Evolutionary conservation across 768 basidiomycete species (phyloP), one percentile per base, ranked within the genome.

Genomic region (Lactarius akahatsu): DNA sequence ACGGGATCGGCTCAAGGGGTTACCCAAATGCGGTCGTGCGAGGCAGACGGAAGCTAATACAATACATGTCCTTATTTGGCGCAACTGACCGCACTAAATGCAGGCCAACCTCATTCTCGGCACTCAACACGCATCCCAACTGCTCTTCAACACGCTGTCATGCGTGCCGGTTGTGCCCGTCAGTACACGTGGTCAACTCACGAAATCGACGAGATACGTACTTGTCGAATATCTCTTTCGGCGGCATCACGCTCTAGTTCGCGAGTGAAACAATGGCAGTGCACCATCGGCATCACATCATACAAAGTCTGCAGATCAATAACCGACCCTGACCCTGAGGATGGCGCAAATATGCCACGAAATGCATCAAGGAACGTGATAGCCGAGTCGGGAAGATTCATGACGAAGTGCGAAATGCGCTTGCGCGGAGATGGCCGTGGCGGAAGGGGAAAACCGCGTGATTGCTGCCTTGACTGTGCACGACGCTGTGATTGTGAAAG

Each of bases 1-100:
- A 50, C 36, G 10, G 45, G 26, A 56, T 23, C 11, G 32, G 32
- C 30, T 57, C 34, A 38, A 3, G 26, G 34, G 34, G 16, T 62
- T 52, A 41, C 57, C 60, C 74, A 59, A 75, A 79, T 5, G 82
- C 83, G 10, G 80, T 79, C 43, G 73, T 76, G 55, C 74, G 74
- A 23, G 89, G 87, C 10, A 92, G 79, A 69, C 85, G 76, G 81
- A 99, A 98, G 76, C 90, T 90, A 62, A 99, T 85, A 76, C 96
- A 96, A 76, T 96, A 98, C 96, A 98, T 98, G 73, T 94, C 90
- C 78, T 99, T 98, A 77, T 87, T 91, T 8, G 96, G 96, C 1
- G 97, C 94, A 11, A 98, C 97, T 11, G 90, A 89, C 63, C 97
- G 88, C 58, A 99, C 96, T 70, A 88, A 82, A 72, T 94, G 89